These are phyloP conservation scores for Infundibulicybe gibba DNA, from an alignment of 768 basidiomycete genomes.

Conservation along the genomic window DNA sequence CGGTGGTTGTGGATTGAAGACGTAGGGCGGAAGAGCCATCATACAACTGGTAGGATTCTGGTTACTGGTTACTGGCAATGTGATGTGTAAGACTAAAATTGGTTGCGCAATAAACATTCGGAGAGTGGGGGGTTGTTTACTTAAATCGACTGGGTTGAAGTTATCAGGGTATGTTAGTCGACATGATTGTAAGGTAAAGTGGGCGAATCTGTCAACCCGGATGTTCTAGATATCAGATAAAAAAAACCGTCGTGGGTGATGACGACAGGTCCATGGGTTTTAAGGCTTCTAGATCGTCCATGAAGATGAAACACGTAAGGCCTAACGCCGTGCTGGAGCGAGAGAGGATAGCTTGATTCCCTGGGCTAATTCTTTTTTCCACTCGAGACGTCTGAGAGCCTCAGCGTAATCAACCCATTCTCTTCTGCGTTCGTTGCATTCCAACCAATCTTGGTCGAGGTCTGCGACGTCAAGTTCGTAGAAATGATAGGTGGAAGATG, in stretches of 20 bases:
- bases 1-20: no score
- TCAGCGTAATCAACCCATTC: slow-evolving; percentile 91
- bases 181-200: slow-evolving; percentile 21
- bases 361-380: slow-evolving; percentile 84
- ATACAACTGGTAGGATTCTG: no score
- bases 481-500: slow-evolving; percentile 83
- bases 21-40: no score
- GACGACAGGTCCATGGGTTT: slow-evolving; percentile 11
- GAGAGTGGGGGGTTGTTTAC: slow-evolving; percentile 1
- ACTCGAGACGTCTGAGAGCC: slow-evolving; percentile 67
- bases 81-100: no score
- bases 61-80: no score
- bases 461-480: slow-evolving; percentile 82
- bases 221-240: slow-evolving; percentile 18
- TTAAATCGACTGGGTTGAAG: slow-evolving; percentile 3
- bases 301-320: slow-evolving; percentile 2
- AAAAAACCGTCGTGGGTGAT: slow-evolving; percentile 5
- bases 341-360: slow-evolving; percentile 70
- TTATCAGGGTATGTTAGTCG: slow-evolving; percentile 14
- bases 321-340: slow-evolving; percentile 38
- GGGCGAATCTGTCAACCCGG: slow-evolving; percentile 18
- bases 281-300: background rate
- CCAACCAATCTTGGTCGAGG: slow-evolving; percentile 80
- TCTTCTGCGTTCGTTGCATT: slow-evolving; percentile 71
- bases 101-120: background rate